Conservation (phyloP, 257 asterid genomes). For the Solanum pinnatisectum region DNA sequence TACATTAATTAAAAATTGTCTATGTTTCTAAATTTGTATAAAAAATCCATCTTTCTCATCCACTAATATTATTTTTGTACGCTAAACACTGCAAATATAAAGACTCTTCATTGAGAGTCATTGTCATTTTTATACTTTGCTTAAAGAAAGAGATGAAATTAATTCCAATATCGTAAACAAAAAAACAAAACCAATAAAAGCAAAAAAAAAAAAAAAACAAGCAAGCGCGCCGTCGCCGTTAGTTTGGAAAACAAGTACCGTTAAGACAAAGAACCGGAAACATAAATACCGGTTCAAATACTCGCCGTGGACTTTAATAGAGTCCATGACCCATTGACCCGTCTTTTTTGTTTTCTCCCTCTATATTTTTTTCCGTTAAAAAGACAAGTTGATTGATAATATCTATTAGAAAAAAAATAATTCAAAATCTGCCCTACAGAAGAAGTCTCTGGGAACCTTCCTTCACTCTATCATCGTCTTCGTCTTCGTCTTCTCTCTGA, state of each 20-base stretch:
- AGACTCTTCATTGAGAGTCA: not conserved
- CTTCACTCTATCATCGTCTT: not conserved
- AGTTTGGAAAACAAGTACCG: not conserved
- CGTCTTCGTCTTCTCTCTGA: not conserved
- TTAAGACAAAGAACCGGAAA: not conserved
- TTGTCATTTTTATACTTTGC: not conserved
- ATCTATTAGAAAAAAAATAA: not conserved
- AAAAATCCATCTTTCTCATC: not conserved
- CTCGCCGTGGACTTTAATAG: not conserved
- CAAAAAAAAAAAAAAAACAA: not conserved
- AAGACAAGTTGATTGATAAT: not conserved
- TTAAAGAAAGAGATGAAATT: not conserved
- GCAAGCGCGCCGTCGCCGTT: not conserved
- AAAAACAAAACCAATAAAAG: not conserved
- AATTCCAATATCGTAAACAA: not conserved
- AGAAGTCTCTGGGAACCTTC: slow-evolving; percentile 33
- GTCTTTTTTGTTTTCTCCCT: not conserved
- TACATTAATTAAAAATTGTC: no score
- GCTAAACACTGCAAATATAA: not conserved
- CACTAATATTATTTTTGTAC: not conserved
- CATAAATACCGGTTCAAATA: not conserved
- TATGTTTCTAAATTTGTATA: not conserved
- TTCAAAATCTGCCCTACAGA: not conserved
- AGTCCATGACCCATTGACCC: not conserved
- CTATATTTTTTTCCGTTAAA: not conserved